These are phyloP conservation scores for Astrephomene gubernaculifera DNA, from an alignment of 139 green algal genomes.

Conservation along the genomic window DNA sequence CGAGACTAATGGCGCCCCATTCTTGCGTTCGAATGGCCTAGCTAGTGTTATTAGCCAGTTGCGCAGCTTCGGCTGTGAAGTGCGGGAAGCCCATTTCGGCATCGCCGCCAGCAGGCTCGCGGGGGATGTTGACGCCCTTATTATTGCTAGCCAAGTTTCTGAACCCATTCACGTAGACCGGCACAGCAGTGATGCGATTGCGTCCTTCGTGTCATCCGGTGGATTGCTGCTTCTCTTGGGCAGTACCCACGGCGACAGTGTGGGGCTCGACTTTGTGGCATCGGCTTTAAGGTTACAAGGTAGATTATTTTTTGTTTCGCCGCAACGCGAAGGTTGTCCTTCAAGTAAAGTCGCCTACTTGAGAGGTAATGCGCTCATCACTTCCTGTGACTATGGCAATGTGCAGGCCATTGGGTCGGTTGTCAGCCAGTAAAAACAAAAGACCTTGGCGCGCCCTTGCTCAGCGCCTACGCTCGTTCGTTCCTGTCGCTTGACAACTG, in stretches of 20 bases:
- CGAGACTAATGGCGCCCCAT: background rate
- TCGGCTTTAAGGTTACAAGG: background rate
- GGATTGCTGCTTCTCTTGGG: conserved; percentile 13
- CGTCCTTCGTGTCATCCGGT: background rate
- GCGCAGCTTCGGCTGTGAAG: conserved; percentile 5
- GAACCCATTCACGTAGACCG: background rate
- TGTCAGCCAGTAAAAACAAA: background rate
- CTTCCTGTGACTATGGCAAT: background rate
- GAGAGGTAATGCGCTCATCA: background rate
- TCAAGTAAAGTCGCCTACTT: background rate
- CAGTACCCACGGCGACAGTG: background rate
- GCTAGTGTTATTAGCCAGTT: background rate
- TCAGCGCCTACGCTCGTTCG: background rate
- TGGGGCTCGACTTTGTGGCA: background rate
- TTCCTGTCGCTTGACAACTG: background rate
- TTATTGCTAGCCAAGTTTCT: background rate
- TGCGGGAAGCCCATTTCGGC: too few species aligned
- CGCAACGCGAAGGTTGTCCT: background rate
- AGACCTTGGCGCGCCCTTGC: background rate
- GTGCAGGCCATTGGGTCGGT: background rate
- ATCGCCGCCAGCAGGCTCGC: too few species aligned
- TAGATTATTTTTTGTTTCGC: background rate
- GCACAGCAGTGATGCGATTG: background rate
- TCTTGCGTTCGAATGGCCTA: background rate
- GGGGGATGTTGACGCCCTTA: background rate